These are phyloP conservation scores for Irpex rosettiformis DNA, from an alignment of 1,284 basidiomycete genomes.

Conservation along the genomic window DNA sequence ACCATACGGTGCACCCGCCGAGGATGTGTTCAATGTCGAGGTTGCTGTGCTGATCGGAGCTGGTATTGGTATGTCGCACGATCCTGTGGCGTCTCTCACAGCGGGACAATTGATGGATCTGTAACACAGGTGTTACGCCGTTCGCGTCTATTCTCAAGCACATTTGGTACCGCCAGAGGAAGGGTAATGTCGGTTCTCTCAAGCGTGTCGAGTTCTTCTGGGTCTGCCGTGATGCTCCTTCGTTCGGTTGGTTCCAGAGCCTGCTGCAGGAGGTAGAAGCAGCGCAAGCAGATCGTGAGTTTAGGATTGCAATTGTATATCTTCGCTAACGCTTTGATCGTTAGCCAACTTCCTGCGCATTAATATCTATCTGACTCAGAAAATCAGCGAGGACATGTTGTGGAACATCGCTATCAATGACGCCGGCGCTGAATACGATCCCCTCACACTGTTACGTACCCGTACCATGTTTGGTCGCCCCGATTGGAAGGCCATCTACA, in stretches of 20 bases:
- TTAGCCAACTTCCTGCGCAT: slow-evolving; percentile 86
- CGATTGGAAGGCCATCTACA: slow-evolving; percentile 80
- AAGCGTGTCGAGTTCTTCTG: slow-evolving; percentile 90
- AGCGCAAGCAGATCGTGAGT: slow-evolving; percentile 78
- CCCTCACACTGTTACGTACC: slow-evolving; percentile 78
- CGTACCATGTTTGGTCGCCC: slow-evolving; percentile 88
- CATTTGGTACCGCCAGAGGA: slow-evolving; percentile 87
- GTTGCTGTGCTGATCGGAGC: slow-evolving; percentile 85
- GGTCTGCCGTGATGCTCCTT: slow-evolving; percentile 86
- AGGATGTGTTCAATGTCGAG: slow-evolving; percentile 84
- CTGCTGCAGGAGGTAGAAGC: slow-evolving; percentile 82
- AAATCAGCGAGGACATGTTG: slow-evolving; percentile 80
- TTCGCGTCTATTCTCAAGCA: slow-evolving; percentile 91
- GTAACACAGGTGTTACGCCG: slow-evolving; percentile 68
- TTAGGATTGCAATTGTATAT: background rate
- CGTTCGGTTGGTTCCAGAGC: slow-evolving; percentile 91
- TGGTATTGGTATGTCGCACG: slow-evolving; percentile 72
- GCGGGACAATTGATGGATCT: slow-evolving; percentile 1
- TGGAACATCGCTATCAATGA: slow-evolving; percentile 90
- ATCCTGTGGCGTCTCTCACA: background rate
- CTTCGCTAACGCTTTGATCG: slow-evolving; percentile 4
- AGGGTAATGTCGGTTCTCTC: slow-evolving; percentile 69
- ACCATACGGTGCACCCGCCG: slow-evolving; percentile 84
- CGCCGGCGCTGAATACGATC: slow-evolving; percentile 78
- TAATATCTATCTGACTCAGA: slow-evolving; percentile 87